These are phyloP conservation scores for Paulownia fortunei DNA, from an alignment of 257 asterid species.

Conservation along the genomic window DNA sequence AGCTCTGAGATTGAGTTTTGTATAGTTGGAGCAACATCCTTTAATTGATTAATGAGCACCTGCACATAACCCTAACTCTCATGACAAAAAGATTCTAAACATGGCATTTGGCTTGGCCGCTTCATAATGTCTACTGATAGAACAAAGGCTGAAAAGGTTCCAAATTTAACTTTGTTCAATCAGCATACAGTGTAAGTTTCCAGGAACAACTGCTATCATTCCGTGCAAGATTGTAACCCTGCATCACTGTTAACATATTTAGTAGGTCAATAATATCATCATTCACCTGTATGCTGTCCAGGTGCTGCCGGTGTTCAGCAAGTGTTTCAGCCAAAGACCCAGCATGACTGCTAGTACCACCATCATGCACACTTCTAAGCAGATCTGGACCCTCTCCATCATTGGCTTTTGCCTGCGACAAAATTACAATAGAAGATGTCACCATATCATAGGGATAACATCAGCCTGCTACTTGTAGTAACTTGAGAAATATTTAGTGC, in stretches of 20 bases:
- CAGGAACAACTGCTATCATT: conserved; percentile 12
- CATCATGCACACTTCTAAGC: conserved; percentile 71
- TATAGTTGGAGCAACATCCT: conserved; percentile 95
- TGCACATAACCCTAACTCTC: conserved; percentile 41
- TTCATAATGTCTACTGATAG: conserved; percentile 18
- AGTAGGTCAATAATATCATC: conserved; percentile 25
- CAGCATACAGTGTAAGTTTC: conserved; percentile 29
- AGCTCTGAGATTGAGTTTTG: conserved; percentile 88
- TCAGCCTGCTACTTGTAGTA: conserved; percentile 10
- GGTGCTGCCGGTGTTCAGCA: conserved; percentile 90
- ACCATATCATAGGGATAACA: conserved; percentile 21
- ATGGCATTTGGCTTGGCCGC: conserved; percentile 23
- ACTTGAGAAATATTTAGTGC: neutral
- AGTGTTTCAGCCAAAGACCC: conserved; percentile 90
- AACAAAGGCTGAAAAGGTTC: conserved; percentile 17
- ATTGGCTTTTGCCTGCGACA: conserved; percentile 83
- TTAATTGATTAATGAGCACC: conserved; percentile 97
- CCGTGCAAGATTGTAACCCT: neutral
- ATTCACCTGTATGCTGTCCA: conserved; percentile 94
- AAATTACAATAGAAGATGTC: conserved; percentile 9
- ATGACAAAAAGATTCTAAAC: conserved; percentile 20
- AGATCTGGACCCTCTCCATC: conserved; percentile 98
- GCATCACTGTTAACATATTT: conserved; percentile 16
- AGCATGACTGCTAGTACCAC: conserved; percentile 82
- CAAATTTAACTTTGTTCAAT: too few species aligned